A percentile compares a stretch with the other conserved stretches of the same genome.
Conservation (phyloP, 148 eudicot genomes). For the Camellia japonica region DNA sequence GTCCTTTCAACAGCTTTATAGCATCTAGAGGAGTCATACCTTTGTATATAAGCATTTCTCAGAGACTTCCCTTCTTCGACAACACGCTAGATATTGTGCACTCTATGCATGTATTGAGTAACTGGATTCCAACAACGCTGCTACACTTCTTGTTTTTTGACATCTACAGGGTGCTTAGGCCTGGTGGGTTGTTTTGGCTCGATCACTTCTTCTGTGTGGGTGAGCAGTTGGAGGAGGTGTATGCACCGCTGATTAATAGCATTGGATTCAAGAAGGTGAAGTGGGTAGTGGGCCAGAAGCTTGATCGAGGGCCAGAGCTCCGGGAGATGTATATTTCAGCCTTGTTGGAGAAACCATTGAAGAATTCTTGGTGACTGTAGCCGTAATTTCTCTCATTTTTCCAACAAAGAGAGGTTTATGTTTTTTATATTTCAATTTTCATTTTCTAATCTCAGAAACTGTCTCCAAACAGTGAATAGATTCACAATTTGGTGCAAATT, state of each 20-base stretch:
- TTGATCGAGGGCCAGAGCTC: slow-evolving; percentile 39
- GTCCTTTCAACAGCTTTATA: slow-evolving; percentile 35
- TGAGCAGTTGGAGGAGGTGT: slow-evolving; percentile 32
- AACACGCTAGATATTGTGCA: slow-evolving; percentile 45
- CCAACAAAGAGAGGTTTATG: neutral
- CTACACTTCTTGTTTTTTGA: slow-evolving; percentile 30
- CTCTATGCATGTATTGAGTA: slow-evolving; percentile 40
- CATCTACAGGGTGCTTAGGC: slow-evolving; percentile 38
- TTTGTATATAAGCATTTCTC: slow-evolving; percentile 34
- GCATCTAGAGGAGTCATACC: slow-evolving; percentile 45
- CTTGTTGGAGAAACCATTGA: slow-evolving; percentile 47
- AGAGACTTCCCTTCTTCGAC: slow-evolving; percentile 44
- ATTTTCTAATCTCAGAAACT: neutral
- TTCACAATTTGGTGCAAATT: neutral
- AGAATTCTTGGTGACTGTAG: slow-evolving; percentile 33
- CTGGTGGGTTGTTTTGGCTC: slow-evolving; percentile 46
- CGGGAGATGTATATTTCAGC: slow-evolving; percentile 49
- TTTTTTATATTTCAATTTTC: neutral
- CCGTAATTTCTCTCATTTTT: neutral
- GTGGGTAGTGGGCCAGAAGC: slow-evolving; percentile 42
- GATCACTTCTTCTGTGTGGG: slow-evolving; percentile 43
- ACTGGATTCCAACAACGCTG: slow-evolving; percentile 34
- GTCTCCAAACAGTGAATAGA: neutral
- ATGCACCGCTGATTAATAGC: slow-evolving; percentile 33
- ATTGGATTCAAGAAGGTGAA: slow-evolving; percentile 39